Evolutionary conservation across 306 rosid genomes (phyloP), one percentile per base, ranked within the genome.

Genomic region (Canavalia gladiata): DNA sequence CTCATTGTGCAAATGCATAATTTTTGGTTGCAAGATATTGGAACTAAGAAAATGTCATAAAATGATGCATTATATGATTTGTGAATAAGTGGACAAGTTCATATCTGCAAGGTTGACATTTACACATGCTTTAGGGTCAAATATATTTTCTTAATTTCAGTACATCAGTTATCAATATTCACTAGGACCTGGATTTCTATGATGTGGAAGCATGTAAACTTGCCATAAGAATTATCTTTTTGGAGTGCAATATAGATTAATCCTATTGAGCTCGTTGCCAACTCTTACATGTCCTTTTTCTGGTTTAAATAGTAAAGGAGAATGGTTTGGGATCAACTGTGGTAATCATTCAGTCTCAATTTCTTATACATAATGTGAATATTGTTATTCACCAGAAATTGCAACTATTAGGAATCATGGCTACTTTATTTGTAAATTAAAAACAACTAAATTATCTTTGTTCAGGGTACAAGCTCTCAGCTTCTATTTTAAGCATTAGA

Each of bases 21-120:
- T 60, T 39, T 65, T 73, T 80, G 3, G 13, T 74, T 12, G 71
- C 78, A 59, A 56, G 37, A 84, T 47, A 46, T 77, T 66, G 55
- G 29, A 58, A 66, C 71, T 33, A 52, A 43, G 72, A 37, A 67
- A 41, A 42, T 39, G 33, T 68, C 35, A 43, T 55, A 43, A 13
- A 5, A 46, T 77, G 68, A 64, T 73, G 71, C 13, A 7, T 58
- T 78, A 50, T 69, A 54, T 35, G 9, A 60, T 18, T 43, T 45
- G 12, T 18, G 33, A 49, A 58, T 43, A 43, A 64, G 37, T 46
- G n/a, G 34, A 59, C 55, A 60, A 68, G 58, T 52, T 33, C 45
- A 11, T 39, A 7, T 37, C 8, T 7, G 43, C 50, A 37, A 73
- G 63, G 37, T 33, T 45, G 45, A 29, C 62, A 18, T 43, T 55